A percentile compares a stretch with the other conserved stretches of the same genome.
phyloP scores from a whole-genome alignment of 2,329 filamentous ascomycete species.

The Epichloe gansuensis region DNA sequence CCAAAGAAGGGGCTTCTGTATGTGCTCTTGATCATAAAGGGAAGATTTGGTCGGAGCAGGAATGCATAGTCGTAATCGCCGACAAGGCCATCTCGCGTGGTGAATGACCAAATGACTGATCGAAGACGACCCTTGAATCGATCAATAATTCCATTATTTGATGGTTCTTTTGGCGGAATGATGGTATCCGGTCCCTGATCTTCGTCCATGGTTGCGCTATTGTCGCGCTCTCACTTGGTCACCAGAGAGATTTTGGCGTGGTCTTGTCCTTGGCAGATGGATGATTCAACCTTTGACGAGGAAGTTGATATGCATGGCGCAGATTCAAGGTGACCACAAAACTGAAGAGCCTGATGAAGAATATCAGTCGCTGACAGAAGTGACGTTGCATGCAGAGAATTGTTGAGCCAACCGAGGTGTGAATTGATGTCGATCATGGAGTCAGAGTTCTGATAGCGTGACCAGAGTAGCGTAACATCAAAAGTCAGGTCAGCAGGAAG shows the following conservation, averaged over 20 bases:
- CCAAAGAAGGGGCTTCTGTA: conserved; percentile 63
- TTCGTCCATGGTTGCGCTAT: conserved; percentile 36
- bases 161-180: conserved; percentile 25
- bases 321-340: too few species aligned
- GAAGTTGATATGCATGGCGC: too few species aligned
- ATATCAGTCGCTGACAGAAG: not conserved
- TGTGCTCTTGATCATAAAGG: conserved; percentile 56
- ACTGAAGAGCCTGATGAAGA: not conserved
- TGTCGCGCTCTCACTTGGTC: not conserved
- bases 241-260: too few species aligned
- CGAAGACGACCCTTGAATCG: conserved; percentile 11
- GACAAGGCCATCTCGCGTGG: conserved; percentile 59
- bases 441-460: not conserved
- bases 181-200: conserved; percentile 41
- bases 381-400: not conserved
- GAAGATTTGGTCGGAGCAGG: conserved; percentile 70
- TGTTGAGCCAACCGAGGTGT: not conserved
- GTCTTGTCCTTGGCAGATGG: too few species aligned
- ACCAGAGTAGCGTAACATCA: too few species aligned
- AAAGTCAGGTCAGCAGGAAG: too few species aligned
- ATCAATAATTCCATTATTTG: conserved; percentile 18
- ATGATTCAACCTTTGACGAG: too few species aligned
- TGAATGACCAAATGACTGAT: conserved; percentile 27
- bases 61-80: conserved; percentile 86
- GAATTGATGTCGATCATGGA: not conserved